phyloP scores from a whole-genome alignment of 1,139 yeast species.

The Debaryomyces sp. region DNA sequence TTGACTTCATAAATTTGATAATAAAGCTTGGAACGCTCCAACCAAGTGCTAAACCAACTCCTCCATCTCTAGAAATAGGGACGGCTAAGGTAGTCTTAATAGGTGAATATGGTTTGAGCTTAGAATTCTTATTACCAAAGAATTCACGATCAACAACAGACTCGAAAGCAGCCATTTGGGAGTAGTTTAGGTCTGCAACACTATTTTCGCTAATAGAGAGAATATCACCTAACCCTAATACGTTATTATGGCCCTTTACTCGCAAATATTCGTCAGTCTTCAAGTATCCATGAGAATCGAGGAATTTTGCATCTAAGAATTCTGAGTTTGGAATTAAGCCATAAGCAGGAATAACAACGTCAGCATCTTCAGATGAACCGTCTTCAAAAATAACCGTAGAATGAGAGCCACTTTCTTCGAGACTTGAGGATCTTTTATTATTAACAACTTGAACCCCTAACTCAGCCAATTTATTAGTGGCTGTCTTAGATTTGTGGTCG shows the following conservation, averaged over 20 bases:
- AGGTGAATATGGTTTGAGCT: slow-evolving; percentile 1
- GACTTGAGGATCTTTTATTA: slow-evolving; percentile 12
- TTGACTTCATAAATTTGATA: slow-evolving; percentile 21
- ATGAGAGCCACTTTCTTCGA: slow-evolving; percentile 7
- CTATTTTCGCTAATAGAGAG: slow-evolving; percentile 19
- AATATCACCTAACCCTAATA: slow-evolving; percentile 29
- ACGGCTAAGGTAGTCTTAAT: slow-evolving; percentile 15
- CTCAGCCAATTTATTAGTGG: slow-evolving; percentile 20
- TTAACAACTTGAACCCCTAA: slow-evolving; percentile 25
- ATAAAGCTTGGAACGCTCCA: slow-evolving; percentile 24
- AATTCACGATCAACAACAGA: slow-evolving; percentile 13
- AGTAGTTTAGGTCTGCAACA: slow-evolving; percentile 21
- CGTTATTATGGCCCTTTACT: slow-evolving; percentile 21
- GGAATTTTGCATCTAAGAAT: slow-evolving; percentile 15
- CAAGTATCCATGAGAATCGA: slow-evolving; percentile 21
- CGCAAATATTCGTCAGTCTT: slow-evolving; percentile 21
- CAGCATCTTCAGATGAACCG: slow-evolving; percentile 18
- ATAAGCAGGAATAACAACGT: slow-evolving; percentile 24
- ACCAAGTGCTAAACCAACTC: slow-evolving; percentile 28
- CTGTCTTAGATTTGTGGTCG: no score
- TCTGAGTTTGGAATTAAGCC: slow-evolving; percentile 23
- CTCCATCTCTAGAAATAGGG: slow-evolving; percentile 32
- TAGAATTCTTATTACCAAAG: slow-evolving; percentile 6
- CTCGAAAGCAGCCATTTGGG: slow-evolving; percentile 18
- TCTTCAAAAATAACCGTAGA: slow-evolving; percentile 13